These are phyloP conservation scores for Annulohypoxylon truncatum DNA, from an alignment of 2,329 filamentous ascomycete genomes.

Conservation along the genomic window DNA sequence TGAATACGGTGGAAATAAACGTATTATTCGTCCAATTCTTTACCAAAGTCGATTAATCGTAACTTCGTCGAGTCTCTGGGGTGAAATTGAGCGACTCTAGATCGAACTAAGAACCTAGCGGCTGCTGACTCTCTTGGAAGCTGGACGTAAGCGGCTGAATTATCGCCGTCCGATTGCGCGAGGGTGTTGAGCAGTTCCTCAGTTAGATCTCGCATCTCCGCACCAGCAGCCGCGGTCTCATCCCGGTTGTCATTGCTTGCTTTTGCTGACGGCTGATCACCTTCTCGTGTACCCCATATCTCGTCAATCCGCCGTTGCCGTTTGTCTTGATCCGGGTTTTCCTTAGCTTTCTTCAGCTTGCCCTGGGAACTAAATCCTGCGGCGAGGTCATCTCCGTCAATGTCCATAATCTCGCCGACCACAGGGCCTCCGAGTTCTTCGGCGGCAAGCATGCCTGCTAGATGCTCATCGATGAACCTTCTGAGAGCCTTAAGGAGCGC, in stretches of 20 bases:
- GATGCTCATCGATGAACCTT: slow-evolving; percentile 75
- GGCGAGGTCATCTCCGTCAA: slow-evolving; percentile 69
- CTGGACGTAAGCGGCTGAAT: slow-evolving; percentile 67
- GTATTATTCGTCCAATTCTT: slow-evolving; percentile 66
- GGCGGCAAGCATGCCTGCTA: slow-evolving; percentile 81
- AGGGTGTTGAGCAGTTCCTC: slow-evolving; percentile 71
- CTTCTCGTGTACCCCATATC: slow-evolving; percentile 63
- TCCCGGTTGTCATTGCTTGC: slow-evolving; percentile 52
- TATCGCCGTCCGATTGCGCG: slow-evolving; percentile 65
- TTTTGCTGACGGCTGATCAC: slow-evolving; percentile 42
- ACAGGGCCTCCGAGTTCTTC: slow-evolving; percentile 87
- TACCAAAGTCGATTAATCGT: slow-evolving; percentile 72
- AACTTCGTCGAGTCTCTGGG: slow-evolving; percentile 70
- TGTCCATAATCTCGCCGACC: slow-evolving; percentile 77
- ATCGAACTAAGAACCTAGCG: slow-evolving; percentile 71
- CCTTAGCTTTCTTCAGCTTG: slow-evolving; percentile 63
- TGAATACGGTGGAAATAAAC: slow-evolving; percentile 1
- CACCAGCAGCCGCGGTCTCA: slow-evolving; percentile 62
- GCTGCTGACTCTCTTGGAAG: slow-evolving; percentile 71
- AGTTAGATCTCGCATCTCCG: slow-evolving; percentile 69
- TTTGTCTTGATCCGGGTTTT: slow-evolving; percentile 59
- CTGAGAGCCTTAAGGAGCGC: slow-evolving; percentile 73
- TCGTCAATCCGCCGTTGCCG: slow-evolving; percentile 72
- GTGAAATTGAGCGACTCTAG: slow-evolving; percentile 74
- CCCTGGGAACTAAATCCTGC: slow-evolving; percentile 71